Base-by-base conservation (phyloP, 2,329 filamentous ascomycete species). In the Pyrenochaeta sp. region DNA sequence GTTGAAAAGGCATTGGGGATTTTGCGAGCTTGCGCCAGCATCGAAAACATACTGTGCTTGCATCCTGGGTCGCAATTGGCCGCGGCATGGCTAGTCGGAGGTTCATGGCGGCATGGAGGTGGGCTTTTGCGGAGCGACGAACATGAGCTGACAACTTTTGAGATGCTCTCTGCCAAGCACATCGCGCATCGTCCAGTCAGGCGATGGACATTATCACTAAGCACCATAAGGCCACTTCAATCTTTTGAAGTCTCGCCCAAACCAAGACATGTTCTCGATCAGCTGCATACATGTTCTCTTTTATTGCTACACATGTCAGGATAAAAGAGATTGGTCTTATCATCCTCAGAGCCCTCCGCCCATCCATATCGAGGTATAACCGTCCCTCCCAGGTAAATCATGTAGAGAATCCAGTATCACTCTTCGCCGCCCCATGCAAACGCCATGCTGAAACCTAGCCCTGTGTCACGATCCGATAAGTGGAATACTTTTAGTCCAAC, bases 391-490 rank as follows among this genome's bases (percentile, higher is more conserved):
- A 53, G 45, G 46, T 57, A 55, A 56, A 55, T 53, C 56, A 60
- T 63, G 53, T 51, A 36, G 49, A 45, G 61, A 60, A 62, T 43
- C 58, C 60, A 58, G 61, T 60, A 56, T 58, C 58, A 58, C 60
- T 59, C 52, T 53, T 68, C 58, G 58, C 65, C 63, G 55, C 62
- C 50, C 63, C 61, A 68, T 67, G 66, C 64, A 67, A 60, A 69
- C 67, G 65, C 67, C 67, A 64, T 68, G 63, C 65, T 68, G 58
- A 55, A 68, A 66, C 58, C 51, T 55, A 45, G 61, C 53, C 55
- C 64, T 61, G 41, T 60, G 48, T 53, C 53, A 54, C 61, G 51
- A 58, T 53, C 54, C 52, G 51, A 55, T 59, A 60, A 43, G 44
- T 49, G 50, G 58, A 50, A 57, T 63, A 54, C 55, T 61, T 58